Evolutionary conservation across 352 stramenopile genomes (phyloP).

Genomic region (Phytophthora meadii): DNA sequence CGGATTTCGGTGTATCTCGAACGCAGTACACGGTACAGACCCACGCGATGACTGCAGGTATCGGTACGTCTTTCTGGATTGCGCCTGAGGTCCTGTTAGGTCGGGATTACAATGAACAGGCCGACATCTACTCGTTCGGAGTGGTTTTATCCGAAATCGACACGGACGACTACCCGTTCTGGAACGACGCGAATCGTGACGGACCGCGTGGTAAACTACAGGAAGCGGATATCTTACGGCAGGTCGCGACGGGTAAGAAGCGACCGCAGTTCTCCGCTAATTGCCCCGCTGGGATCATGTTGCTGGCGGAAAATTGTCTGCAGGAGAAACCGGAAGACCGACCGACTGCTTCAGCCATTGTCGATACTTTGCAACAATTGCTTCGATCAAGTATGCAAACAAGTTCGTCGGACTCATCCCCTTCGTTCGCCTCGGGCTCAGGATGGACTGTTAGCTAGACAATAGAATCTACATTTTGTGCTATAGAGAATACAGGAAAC

Average conservation of each 20-base stretch:
- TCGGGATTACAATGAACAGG: conserved; percentile 45
- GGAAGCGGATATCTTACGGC: conserved; percentile 41
- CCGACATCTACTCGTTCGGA: conserved; percentile 51
- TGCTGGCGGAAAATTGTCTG: conserved; percentile 46
- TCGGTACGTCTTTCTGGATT: conserved; percentile 49
- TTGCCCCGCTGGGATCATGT: conserved; percentile 41
- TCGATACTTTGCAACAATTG: conserved; percentile 33
- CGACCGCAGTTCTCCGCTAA: conserved; percentile 39
- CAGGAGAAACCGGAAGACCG: conserved; percentile 43
- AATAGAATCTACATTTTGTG: conserved; percentile 12
- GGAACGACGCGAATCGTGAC: conserved; percentile 38
- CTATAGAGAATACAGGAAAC: conserved; percentile 10
- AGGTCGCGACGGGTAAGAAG: conserved; percentile 38
- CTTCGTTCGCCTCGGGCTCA: conserved; percentile 24
- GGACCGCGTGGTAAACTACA: conserved; percentile 34
- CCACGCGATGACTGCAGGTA: conserved; percentile 44
- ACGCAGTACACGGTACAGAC: conserved; percentile 41
- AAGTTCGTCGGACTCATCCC: conserved; percentile 26
- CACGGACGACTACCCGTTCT: conserved; percentile 47
- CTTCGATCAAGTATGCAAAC: conserved; percentile 20
- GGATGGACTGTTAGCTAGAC: conserved; percentile 27
- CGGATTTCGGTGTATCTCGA: conserved; percentile 67
- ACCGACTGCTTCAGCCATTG: conserved; percentile 37
- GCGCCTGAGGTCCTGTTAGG: conserved; percentile 43
- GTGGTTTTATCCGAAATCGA: conserved; percentile 54